Conservation (phyloP, 371 early-diverging fungal species). For the Basidiobolus meristosporus region DNA sequence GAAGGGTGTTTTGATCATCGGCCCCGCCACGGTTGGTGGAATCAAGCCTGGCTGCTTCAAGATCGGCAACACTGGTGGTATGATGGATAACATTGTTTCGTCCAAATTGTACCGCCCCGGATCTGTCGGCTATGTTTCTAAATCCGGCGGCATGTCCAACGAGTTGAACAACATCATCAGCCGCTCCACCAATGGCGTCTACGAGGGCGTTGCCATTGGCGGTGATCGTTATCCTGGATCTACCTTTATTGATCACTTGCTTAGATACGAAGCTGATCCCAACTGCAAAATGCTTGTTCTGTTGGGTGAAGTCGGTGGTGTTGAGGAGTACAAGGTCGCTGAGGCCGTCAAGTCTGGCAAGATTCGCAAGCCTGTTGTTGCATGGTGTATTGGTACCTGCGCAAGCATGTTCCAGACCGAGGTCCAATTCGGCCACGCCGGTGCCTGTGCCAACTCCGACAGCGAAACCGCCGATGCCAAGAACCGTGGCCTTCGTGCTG, state of each 20-base stretch:
- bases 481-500: conserved; percentile 72
- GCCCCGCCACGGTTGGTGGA: conserved; percentile 97
- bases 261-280: conserved; percentile 85
- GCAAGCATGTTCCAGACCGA: conserved; percentile 96
- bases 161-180: conserved; percentile 96
- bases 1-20: conserved; percentile 75
- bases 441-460: conserved; percentile 90
- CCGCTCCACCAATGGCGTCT: conserved; percentile 89
- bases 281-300: conserved; percentile 85
- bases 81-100: conserved; percentile 98
- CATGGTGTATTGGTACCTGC: conserved; percentile 97
- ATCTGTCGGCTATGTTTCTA: conserved; percentile 91
- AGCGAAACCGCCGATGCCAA: conserved; percentile 93
- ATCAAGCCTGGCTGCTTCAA: conserved; percentile 98
- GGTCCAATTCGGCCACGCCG: conserved; percentile 96
- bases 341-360: conserved; percentile 73
- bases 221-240: conserved; percentile 98
- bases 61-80: conserved; percentile 98
- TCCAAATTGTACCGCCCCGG: conserved; percentile 92
- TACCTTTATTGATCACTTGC: conserved; percentile 92
- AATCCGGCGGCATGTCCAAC: conserved; percentile 98
- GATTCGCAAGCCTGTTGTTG: conserved; percentile 93
- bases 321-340: conserved; percentile 88
- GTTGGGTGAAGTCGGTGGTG: conserved; percentile 95
- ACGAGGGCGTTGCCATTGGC: conserved; percentile 96